Percentiles rank a stretch among this genome's conserved stretches.
phyloP scores from a whole-genome alignment of 1,284 basidiomycete species.

The Leccinum pachyderme region DNA sequence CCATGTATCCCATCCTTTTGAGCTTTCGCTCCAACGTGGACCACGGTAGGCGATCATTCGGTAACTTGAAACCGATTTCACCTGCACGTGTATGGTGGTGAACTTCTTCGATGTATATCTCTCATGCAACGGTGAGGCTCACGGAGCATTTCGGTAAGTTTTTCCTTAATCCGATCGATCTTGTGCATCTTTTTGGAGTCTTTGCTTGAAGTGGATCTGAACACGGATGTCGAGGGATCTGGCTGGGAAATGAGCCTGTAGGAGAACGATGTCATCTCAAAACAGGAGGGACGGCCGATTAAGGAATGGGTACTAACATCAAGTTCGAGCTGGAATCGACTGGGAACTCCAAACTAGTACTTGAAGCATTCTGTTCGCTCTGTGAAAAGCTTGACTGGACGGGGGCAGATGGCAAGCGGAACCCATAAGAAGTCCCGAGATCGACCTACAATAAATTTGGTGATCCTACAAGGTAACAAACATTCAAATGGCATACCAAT shows the following conservation, averaged over 20 bases:
- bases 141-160: slow-evolving; percentile 11
- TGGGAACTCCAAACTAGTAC: neutral
- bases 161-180: neutral
- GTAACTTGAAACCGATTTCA: neutral
- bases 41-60: slow-evolving; percentile 8
- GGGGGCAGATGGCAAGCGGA: neutral
- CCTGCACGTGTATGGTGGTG: neutral
- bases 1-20: neutral
- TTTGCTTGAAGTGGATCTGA: rapidly evolving
- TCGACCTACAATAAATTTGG: neutral
- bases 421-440: neutral
- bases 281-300: neutral
- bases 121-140: neutral
- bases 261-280: neutral
- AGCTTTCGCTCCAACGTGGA: slow-evolving; percentile 7
- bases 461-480: neutral
- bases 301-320: neutral
- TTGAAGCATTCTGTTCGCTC: neutral
- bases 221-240: neutral
- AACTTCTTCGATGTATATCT: rapidly evolving
- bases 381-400: neutral
- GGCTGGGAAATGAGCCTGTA: neutral
- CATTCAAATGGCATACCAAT: neutral
- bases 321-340: neutral
- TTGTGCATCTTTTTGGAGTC: neutral